phyloP scores from a whole-genome alignment of 2,329 filamentous ascomycete species.

The Phyllosticta citribraziliensis region DNA sequence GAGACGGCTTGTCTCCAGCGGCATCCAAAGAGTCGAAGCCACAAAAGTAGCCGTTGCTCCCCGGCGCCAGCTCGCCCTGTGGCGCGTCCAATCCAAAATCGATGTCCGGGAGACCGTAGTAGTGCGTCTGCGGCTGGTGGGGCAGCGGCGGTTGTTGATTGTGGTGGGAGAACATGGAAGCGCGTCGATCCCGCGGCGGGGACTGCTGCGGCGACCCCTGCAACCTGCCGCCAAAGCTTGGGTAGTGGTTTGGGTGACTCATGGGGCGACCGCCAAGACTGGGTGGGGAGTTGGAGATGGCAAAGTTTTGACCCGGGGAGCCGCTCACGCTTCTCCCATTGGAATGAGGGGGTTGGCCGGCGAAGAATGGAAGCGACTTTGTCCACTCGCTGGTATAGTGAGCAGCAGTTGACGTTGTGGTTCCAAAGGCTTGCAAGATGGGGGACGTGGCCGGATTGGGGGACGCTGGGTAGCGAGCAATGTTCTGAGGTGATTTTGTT shows the following conservation, averaged over 20 bases:
- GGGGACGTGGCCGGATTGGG: conserved; percentile 30
- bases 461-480: conserved; percentile 25
- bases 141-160: conserved; percentile 54
- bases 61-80: conserved; percentile 45
- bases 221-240: conserved; percentile 31
- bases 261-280: conserved; percentile 24
- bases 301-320: conserved; percentile 26
- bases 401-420: conserved; percentile 25
- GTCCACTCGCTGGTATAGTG: conserved; percentile 38
- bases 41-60: conserved; percentile 66
- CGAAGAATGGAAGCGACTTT: conserved; percentile 34
- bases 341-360: conserved; percentile 28
- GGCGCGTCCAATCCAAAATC: conserved; percentile 48
- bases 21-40: conserved; percentile 62
- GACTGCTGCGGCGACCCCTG: conserved; percentile 24
- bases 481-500: conserved; percentile 28
- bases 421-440: conserved; percentile 29
- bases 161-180: conserved; percentile 45
- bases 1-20: conserved; percentile 35
- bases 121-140: conserved; percentile 67
- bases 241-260: conserved; percentile 38
- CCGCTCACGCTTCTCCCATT: conserved; percentile 35
- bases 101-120: conserved; percentile 64
- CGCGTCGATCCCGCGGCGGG: conserved; percentile 32
- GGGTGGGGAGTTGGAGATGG: conserved; percentile 30